Base-by-base conservation (phyloP, 225 moss, liverwort and hornwort genomes). In the Pleurozium schreberi region DNA sequence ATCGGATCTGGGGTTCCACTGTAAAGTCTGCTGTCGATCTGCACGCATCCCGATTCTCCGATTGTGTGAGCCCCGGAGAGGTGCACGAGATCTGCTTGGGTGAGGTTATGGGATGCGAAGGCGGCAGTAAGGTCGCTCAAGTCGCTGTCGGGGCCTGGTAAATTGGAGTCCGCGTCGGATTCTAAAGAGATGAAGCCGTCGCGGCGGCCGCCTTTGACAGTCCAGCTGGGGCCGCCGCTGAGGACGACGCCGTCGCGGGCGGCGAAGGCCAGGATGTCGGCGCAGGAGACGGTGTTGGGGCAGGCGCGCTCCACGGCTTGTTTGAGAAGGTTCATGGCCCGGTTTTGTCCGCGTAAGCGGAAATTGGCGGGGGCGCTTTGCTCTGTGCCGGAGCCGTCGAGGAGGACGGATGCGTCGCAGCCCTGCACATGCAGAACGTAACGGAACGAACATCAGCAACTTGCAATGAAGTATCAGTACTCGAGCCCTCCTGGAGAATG, bases 211-310 rank as follows among this genome's bases (percentile, higher is more conserved):
- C 86, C 86, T 10, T 20, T 66, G 10, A 91, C 82, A 28, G 30
- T 58, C 82, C 82, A 91, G 30, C 34, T 6, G 6, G 71, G 80
- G 3, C 85, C 91, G 31, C 82, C 82, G 28, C 75, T 75, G 27
- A 88, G 52, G 17, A 12, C 33, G 25, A 88, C 74, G 40, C 91
- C 76, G 81, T 82, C 82, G 5, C 67, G 81, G 15, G 82, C 91
- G 4, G 88, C 88, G 58, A 88, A 91, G 22, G 91, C 88, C 55
- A 91, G 73, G 20, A 91, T 86, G 81, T 86, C 88, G 8, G 88
- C 85, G 52, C 88, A 74, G 16, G 90, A 85, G 21, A 90, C 90
- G 7, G 73, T 74, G 25, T 80, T 53, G 11, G 75, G 75, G 42
- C 88, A 89, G 8, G 55, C 86, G 15, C 28, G 49, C 57, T 91